These are phyloP conservation scores for Aspergillus spinulosporus DNA, from an alignment of 2,329 filamentous ascomycete species.

Conservation along the genomic window DNA sequence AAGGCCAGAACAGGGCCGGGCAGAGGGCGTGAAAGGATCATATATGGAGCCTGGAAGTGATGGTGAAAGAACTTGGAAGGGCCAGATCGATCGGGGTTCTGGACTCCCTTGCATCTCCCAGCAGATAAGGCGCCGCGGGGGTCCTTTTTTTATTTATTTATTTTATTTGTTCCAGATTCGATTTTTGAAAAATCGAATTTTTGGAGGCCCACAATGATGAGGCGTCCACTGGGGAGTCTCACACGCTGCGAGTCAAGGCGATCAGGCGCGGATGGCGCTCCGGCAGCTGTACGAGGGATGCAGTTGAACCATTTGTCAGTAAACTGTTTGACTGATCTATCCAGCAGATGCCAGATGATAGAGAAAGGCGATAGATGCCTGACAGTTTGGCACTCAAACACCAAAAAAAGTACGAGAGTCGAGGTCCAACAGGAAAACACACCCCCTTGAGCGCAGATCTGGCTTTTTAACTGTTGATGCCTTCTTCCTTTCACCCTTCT, in stretches of 20 bases:
- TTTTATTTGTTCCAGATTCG: conserved; percentile 8
- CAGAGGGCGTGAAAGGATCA: background rate
- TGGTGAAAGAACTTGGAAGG: conserved; percentile 12
- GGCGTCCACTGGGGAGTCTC: conserved; percentile 15
- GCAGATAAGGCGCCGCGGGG: conserved; percentile 28
- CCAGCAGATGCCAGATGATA: background rate
- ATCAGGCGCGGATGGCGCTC: conserved; percentile 28
- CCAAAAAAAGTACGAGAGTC: background rate
- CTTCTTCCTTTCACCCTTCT: background rate
- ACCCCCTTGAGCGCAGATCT: background rate
- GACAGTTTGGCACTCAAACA: background rate
- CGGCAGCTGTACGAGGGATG: conserved; percentile 20
- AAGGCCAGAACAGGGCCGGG: conserved; percentile 2
- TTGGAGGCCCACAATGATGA: conserved; percentile 15
- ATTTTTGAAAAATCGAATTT: conserved; percentile 12
- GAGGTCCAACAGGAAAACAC: too few species aligned
- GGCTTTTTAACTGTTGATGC: conserved; percentile 1
- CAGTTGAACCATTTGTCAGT: conserved; percentile 10
- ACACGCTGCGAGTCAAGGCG: conserved; percentile 24
- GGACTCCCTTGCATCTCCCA: conserved; percentile 31
- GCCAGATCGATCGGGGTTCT: conserved; percentile 28
- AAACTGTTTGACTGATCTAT: conserved; percentile 1
- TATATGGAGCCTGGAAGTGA: conserved; percentile 9
- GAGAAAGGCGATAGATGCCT: background rate
- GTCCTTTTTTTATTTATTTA: conserved; percentile 14